Evolutionary conservation across 2,329 filamentous ascomycete species (phyloP).

Genomic region (Colletotrichum sp.): DNA sequence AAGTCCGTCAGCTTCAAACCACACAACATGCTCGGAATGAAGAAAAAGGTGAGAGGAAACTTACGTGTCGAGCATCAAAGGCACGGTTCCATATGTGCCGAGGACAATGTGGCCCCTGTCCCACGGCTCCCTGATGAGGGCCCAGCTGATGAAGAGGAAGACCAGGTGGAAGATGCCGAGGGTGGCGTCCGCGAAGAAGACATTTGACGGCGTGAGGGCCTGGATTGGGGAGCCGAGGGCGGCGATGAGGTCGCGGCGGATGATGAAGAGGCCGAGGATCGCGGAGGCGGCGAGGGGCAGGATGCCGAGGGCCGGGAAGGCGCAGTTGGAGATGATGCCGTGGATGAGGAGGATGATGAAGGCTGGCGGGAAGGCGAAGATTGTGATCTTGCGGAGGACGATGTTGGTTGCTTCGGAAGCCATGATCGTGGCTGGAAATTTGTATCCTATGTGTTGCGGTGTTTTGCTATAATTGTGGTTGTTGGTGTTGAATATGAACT

Average conservation of each 20-base stretch:
- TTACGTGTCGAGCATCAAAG: constrained; percentile 24
- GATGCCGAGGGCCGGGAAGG: constrained; percentile 23
- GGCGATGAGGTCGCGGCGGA: constrained; percentile 21
- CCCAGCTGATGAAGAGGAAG: constrained; percentile 23
- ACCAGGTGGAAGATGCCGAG: constrained; percentile 12
- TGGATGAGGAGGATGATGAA: constrained; percentile 12
- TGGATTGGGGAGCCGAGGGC: constrained; percentile 23
- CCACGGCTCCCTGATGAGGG: background rate
- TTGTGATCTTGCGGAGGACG: constrained; percentile 23
- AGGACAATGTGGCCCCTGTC: constrained; percentile 8
- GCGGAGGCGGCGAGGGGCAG: constrained; percentile 21
- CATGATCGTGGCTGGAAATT: background rate
- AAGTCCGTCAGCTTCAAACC: background rate
- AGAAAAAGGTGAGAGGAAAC: background rate
- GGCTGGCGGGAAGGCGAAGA: constrained; percentile 22
- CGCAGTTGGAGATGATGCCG: background rate
- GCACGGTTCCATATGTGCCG: constrained; percentile 23
- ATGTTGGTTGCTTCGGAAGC: background rate
- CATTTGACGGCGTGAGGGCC: constrained; percentile 14
- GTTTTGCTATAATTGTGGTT: background rate
- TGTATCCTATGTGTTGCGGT: background rate
- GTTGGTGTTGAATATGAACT: background rate
- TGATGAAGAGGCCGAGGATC: constrained; percentile 7
- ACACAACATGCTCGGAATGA: rapidly evolving
- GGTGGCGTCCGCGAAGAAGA: constrained; percentile 18